Conservation (phyloP, 2,329 filamentous ascomycete genomes). For the Hymenoscyphus scutula region DNA sequence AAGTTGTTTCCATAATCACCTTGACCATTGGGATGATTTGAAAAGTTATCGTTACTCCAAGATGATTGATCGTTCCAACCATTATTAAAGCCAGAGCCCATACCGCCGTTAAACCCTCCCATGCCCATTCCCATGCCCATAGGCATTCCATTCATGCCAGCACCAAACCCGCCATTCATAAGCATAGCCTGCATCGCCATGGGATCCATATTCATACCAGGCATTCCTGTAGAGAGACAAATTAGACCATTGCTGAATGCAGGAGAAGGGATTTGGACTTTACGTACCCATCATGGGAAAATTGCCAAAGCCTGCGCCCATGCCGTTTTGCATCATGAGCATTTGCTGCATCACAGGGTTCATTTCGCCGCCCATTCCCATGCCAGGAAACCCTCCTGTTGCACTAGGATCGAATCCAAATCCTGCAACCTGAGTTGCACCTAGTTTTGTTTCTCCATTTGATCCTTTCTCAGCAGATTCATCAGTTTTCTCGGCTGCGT, state of each 20-base stretch:
- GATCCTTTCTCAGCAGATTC: conserved; percentile 20
- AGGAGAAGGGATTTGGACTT: not conserved
- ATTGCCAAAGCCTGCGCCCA: conserved; percentile 54
- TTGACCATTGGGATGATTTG: conserved; percentile 71
- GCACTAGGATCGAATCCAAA: conserved; percentile 44
- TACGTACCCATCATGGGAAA: conserved; percentile 84
- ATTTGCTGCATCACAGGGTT: conserved; percentile 77
- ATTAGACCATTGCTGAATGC: not conserved
- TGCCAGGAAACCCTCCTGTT: conserved; percentile 38
- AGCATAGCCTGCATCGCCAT: conserved; percentile 72
- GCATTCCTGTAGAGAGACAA: conserved; percentile 57
- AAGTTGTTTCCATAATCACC: conserved; percentile 80
- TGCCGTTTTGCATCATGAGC: conserved; percentile 73
- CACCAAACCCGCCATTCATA: conserved; percentile 75
- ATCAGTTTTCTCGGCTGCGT: conserved; percentile 10
- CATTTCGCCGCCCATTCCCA: conserved; percentile 57
- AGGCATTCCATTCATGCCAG: conserved; percentile 80
- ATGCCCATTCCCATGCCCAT: conserved; percentile 44
- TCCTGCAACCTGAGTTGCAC: conserved; percentile 33
- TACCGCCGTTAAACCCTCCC: conserved; percentile 65
- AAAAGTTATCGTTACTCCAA: conserved; percentile 89
- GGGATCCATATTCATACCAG: conserved; percentile 81
- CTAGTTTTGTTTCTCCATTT: conserved; percentile 18
- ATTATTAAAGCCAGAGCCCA: conserved; percentile 64
- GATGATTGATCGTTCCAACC: conserved; percentile 79